A percentile compares a stretch with the other conserved stretches of the same genome.
Conservation (phyloP, 306 rosid genomes). For the Acacia melanoxylon region DNA sequence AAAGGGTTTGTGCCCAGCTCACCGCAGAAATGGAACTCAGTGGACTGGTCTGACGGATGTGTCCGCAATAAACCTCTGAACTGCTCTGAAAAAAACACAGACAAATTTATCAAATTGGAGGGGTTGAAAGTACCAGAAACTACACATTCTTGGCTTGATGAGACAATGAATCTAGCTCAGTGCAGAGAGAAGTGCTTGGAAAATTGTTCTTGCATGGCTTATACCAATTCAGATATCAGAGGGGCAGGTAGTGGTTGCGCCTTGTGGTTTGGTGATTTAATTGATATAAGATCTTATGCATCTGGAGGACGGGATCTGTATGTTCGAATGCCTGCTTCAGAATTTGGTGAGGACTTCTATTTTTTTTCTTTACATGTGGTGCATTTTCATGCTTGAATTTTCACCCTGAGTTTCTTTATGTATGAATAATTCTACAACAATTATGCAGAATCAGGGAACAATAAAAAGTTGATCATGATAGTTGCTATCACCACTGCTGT, state of each 20-base stretch:
- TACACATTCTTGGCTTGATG: neutral
- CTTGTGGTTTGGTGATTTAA: neutral
- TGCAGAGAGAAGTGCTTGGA: neutral
- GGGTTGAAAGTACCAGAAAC: neutral
- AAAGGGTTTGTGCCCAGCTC: constrained; percentile 1
- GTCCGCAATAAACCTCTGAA: neutral
- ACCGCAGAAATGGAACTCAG: neutral
- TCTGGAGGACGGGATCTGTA: neutral
- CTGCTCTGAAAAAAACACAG: neutral
- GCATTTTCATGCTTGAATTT: neutral
- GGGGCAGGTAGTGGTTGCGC: neutral
- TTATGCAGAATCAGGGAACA: neutral
- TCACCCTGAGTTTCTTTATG: neutral
- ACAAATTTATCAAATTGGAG: neutral
- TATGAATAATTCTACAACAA: neutral
- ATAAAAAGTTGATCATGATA: neutral
- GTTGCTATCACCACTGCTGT: neutral
- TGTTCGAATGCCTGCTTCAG: neutral
- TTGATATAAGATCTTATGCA: neutral
- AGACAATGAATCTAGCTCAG: neutral
- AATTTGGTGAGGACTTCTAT: neutral
- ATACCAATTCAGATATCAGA: neutral
- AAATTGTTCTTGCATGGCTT: constrained; percentile 4
- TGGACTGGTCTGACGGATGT: constrained; percentile 10
- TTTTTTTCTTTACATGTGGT: neutral